phyloP scores from a whole-genome alignment of 345 rosid genomes.

The Bruguiera gymnorhiza region DNA sequence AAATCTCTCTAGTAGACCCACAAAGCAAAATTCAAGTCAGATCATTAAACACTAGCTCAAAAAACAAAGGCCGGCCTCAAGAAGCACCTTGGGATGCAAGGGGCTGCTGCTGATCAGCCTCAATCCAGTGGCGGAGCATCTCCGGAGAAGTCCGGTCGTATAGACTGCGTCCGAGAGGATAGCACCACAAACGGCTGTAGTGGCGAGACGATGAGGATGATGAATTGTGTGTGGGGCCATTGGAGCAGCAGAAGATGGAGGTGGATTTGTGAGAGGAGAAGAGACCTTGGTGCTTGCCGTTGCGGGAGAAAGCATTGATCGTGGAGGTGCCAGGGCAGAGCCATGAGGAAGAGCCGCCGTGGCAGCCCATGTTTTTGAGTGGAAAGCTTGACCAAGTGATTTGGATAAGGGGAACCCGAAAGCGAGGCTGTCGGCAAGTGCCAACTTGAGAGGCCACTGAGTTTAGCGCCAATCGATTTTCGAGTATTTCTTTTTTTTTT shows the following conservation, averaged over 20 bases:
- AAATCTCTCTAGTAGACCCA: constrained; percentile 46
- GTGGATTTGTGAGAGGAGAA: constrained; percentile 4
- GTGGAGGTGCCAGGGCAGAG: constrained; percentile 25
- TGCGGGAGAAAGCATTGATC: not conserved
- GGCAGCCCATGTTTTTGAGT: constrained; percentile 2
- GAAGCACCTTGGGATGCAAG: constrained; percentile 41
- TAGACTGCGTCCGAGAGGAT: constrained; percentile 30
- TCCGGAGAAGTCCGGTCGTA: constrained; percentile 34
- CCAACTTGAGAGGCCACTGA: too few relatives aligned
- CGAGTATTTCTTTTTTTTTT: too few relatives aligned
- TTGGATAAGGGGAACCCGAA: not conserved
- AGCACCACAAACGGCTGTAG: constrained; percentile 39
- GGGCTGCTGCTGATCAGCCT: constrained; percentile 37
- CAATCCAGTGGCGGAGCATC: constrained; percentile 60
- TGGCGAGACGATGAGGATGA: constrained; percentile 25
- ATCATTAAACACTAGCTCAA: not conserved
- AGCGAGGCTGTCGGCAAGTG: not conserved
- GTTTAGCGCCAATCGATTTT: too few relatives aligned
- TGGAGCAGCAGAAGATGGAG: constrained; percentile 23
- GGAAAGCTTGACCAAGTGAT: not conserved
- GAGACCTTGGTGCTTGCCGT: constrained; percentile 6
- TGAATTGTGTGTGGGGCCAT: constrained; percentile 12
- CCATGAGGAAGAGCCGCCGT: constrained; percentile 27
- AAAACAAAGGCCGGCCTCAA: not conserved
- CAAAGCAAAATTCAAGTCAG: not conserved